Conservation (phyloP, 805 yeast genomes). For the Barnettozyma sucrosica region DNA sequence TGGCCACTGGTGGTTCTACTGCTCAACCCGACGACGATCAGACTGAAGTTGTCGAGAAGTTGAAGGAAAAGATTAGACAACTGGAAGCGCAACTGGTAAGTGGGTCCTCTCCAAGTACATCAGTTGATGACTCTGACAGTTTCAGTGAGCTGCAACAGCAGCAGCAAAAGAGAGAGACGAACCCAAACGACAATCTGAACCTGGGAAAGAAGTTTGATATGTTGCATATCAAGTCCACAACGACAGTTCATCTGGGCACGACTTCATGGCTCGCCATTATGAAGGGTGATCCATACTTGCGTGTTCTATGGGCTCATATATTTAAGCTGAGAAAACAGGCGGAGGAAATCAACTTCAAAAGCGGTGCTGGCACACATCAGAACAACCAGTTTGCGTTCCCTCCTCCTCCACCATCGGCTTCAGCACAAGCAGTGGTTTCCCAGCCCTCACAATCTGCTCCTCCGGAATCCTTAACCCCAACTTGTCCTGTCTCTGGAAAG, state of each 20-base stretch:
- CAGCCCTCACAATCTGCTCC: neutral
- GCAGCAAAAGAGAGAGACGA: neutral
- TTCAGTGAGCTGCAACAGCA: neutral
- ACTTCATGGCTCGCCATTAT: slow-evolving; percentile 56
- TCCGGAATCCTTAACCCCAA: neutral
- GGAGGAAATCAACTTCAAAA: slow-evolving; percentile 21
- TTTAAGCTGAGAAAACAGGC: slow-evolving; percentile 36
- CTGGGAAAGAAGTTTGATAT: slow-evolving; percentile 39
- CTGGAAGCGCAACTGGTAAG: slow-evolving; percentile 30
- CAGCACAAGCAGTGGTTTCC: neutral
- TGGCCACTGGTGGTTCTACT: slow-evolving; percentile 28
- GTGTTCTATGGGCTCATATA: slow-evolving; percentile 48
- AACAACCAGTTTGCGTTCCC: neutral
- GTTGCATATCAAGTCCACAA: slow-evolving; percentile 37
- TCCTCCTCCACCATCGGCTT: neutral
- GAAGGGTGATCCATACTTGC: slow-evolving; percentile 52
- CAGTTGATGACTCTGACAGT: slow-evolving; percentile 8
- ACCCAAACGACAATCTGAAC: slow-evolving; percentile 26
- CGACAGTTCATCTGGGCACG: slow-evolving; percentile 42
- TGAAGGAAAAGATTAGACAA: slow-evolving; percentile 49
- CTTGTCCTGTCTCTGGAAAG: slow-evolving; percentile 15
- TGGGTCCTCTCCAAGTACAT: slow-evolving; percentile 5
- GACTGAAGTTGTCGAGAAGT: slow-evolving; percentile 38
- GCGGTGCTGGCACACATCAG: neutral
- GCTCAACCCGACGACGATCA: slow-evolving; percentile 28